Evolutionary conservation across 1,284 basidiomycete genomes (phyloP), one percentile per base, ranked within the genome.

Genomic region (Tetrapyrgos nigripes): DNA sequence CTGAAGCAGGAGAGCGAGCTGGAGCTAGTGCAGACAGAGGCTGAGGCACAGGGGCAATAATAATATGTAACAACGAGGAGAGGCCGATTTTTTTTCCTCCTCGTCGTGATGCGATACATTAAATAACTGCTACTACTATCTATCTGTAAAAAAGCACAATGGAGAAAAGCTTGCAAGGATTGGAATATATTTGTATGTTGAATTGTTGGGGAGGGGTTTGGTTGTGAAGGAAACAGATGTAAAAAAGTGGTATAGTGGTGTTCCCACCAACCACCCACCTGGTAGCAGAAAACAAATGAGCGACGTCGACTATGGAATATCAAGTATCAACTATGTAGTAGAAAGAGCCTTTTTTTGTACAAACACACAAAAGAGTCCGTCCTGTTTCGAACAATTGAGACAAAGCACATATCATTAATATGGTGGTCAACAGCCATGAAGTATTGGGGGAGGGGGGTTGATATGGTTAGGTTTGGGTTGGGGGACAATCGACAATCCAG

Each of bases 121-220:
- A 58, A 58, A 58, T 63, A 60, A 17, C 40, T 61, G 50, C 53
- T 46, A 62, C 48, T 51, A 56, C 37, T 33, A 55, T 56, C 55
- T 53, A 50, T 57, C 48, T 50, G 52, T 59, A 51, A 60, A 60
- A 62, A 60, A 66, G 62, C 60, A 68, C 62, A 70, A 66, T 62
- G 59, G 61, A 64, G 61, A 21, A 19, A 40, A 37, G 62, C 60
- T 67, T 73, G 71, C 72, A 73, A 72, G 62, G 70, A 69, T 68
- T 67, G 72, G 64, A 53, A 53, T 26, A 68, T 68, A 64, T 68
- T 64, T 66, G 67, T 67, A 57, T n/a, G n/a, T n/a, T n/a, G n/a
- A n/a, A n/a, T 62, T 27, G 40, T 17, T 23, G 53, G 44, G 56
- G 64, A 58, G 66, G 64, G 61, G 66, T 65, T 59, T 65, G 62